phyloP scores from a whole-genome alignment of 352 stramenopile genomes.

The Phytophthora multivora region DNA sequence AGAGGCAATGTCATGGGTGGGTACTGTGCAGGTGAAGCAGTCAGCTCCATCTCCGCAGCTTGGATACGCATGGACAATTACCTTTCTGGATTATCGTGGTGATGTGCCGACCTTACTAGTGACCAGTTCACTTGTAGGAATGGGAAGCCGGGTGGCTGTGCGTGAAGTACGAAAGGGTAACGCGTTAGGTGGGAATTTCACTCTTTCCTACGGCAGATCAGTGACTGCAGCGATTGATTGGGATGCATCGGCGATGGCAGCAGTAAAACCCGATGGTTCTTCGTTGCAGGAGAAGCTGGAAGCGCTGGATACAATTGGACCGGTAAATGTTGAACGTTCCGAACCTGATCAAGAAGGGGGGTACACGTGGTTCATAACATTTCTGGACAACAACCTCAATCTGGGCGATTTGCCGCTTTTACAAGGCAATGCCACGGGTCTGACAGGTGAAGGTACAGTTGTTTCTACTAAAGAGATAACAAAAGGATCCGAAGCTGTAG shows the following conservation, averaged over 20 bases:
- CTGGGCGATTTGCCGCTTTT: conserved; percentile 63
- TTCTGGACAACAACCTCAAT: conserved; percentile 75
- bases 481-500: conserved; percentile 75
- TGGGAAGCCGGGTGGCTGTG: conserved; percentile 58
- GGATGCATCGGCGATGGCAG: conserved; percentile 44
- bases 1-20: conserved; percentile 69
- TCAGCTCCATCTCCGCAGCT: conserved; percentile 54
- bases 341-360: conserved; percentile 66
- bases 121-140: conserved; percentile 71
- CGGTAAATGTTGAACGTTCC: conserved; percentile 50
- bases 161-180: conserved; percentile 77
- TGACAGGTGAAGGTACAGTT: conserved; percentile 53
- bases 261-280: conserved; percentile 53
- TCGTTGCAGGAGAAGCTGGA: conserved; percentile 82
- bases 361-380: conserved; percentile 73
- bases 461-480: conserved; percentile 51
- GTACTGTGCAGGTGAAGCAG: conserved; percentile 60
- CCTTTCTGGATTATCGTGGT: conserved; percentile 76
- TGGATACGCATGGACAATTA: conserved; percentile 78
- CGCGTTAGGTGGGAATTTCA: conserved; percentile 61
- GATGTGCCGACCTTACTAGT: conserved; percentile 60
- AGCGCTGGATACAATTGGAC: conserved; percentile 56
- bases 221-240: conserved; percentile 27
- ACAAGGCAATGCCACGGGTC: conserved; percentile 26
- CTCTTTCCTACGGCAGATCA: conserved; percentile 48